Base-by-base conservation (phyloP, 257 asterid species). In the Nicotiana tabacum region DNA sequence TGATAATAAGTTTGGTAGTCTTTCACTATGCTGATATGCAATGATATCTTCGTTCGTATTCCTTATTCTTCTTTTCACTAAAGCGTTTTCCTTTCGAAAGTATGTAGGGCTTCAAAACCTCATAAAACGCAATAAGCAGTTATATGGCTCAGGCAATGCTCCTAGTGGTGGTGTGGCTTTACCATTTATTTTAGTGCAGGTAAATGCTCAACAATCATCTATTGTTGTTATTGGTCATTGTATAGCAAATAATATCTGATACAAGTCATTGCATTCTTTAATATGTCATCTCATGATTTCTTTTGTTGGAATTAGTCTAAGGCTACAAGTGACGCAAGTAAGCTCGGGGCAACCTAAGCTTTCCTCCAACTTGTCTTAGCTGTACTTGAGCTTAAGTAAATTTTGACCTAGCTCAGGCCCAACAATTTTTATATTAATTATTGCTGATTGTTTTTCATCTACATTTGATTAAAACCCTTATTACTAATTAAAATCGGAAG, bases 181-280 rank as follows among this genome's bases (percentile, higher is more conserved):
- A 87, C 99, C 99, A 78, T 96, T 96, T 86, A 96, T 96, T 85
- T 86, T 96, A 90, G 98, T 96, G 84, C 98, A 96, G 99, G 99
- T 93, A 87, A 11, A 84, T 78, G 82, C 56, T 55, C 78, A 72
- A 12, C 74, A 76, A 55, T 80, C 74, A 9, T 82, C 81, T 9
- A 13, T 48, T 62, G 33, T 32, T 77, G 24, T 62, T 37, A 53
- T 56, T 61, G 46, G 35, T 18, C 77, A 83, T 76, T 76, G 64
- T 29, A 24, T 51, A 51, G 16, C 27, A 51, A 27, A 51, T 76
- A 51, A 27, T 76, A 76, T 27, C 43, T 51, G 29, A 29, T 76
- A 27, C 0, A 51, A 76, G n/a, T 27, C 64, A 74, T 74, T 74
- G 51, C 64, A 74, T 76, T 76, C 80, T 48, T 74, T 12, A 48